Percentiles rank a stretch among this genome's conserved stretches.
phyloP scores from a whole-genome alignment of 805 yeast species.

The Candida railenensis region DNA sequence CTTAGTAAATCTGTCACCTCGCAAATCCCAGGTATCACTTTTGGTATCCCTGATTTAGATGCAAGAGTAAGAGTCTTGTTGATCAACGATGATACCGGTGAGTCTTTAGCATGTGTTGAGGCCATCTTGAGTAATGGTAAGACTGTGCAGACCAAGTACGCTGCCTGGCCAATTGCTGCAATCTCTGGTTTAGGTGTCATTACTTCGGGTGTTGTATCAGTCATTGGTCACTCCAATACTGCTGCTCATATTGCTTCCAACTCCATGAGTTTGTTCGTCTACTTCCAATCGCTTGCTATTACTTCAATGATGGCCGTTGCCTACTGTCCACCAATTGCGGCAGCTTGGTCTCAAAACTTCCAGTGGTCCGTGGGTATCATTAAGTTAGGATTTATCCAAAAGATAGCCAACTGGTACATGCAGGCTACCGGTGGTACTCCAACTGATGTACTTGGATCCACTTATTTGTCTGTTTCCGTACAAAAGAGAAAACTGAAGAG shows the following conservation, averaged over 20 bases:
- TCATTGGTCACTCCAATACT: slow-evolving; percentile 85
- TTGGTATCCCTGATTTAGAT: slow-evolving; percentile 89
- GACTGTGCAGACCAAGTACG: slow-evolving; percentile 89
- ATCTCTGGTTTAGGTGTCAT: slow-evolving; percentile 84
- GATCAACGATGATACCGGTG: slow-evolving; percentile 44
- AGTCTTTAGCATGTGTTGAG: slow-evolving; percentile 84
- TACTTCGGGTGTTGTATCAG: slow-evolving; percentile 83
- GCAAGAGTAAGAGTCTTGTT: slow-evolving; percentile 81
- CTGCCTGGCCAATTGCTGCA: slow-evolving; percentile 95
- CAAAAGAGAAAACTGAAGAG: slow-evolving; percentile 49
- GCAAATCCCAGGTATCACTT: slow-evolving; percentile 79
- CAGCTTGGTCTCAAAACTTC: slow-evolving; percentile 97
- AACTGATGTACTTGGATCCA: slow-evolving; percentile 68
- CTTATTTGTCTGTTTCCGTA: slow-evolving; percentile 78
- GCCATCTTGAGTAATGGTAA: slow-evolving; percentile 84
- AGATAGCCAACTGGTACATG: slow-evolving; percentile 87
- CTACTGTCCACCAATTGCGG: slow-evolving; percentile 92
- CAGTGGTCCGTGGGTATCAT: slow-evolving; percentile 95
- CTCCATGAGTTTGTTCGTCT: slow-evolving; percentile 86
- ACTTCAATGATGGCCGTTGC: slow-evolving; percentile 95
- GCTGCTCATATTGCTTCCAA: slow-evolving; percentile 98
- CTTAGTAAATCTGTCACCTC: slow-evolving; percentile 42
- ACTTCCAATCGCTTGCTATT: slow-evolving; percentile 90
- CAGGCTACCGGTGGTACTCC: slow-evolving; percentile 92
- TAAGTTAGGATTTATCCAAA: slow-evolving; percentile 71